These are phyloP conservation scores for Aristolochia fimbriata DNA, from an alignment of 164 flowering plant genomes.

Conservation along the genomic window DNA sequence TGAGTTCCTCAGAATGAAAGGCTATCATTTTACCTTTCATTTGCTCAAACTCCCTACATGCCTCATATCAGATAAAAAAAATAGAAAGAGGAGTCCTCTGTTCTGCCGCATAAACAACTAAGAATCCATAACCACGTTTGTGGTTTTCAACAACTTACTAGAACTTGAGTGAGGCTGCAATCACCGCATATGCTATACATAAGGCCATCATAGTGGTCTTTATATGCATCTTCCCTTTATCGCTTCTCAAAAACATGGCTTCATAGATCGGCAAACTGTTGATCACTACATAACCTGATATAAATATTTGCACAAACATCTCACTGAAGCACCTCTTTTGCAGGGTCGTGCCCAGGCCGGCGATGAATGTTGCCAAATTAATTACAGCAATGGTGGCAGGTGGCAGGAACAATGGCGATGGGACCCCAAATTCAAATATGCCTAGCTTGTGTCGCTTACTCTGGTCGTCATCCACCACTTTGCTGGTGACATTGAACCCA, in stretches of 20 bases:
- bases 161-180: not conserved
- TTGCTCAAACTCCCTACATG: not conserved
- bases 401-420: slow-evolving; percentile 52
- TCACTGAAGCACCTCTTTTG: slow-evolving; percentile 11
- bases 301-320: slow-evolving; percentile 21
- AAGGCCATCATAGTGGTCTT: slow-evolving; percentile 9
- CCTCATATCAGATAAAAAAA: not conserved
- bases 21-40: no score
- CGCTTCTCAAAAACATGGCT: slow-evolving; percentile 49
- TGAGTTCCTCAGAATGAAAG: no score
- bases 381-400: slow-evolving; percentile 35
- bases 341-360: slow-evolving; percentile 11
- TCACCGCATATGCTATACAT: not conserved
- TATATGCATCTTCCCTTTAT: slow-evolving; percentile 32
- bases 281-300: slow-evolving; percentile 40
- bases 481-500: slow-evolving; percentile 57
- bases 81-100: not conserved
- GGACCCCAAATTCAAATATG: slow-evolving; percentile 51
- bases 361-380: slow-evolving; percentile 30
- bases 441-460: slow-evolving; percentile 48
- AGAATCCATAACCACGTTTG: not conserved
- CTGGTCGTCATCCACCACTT: slow-evolving; percentile 40
- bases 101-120: not conserved
- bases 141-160: not conserved
- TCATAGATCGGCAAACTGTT: slow-evolving; percentile 56